Base-by-base conservation (phyloP, 805 yeast genomes). In the Ogataea angusta region DNA sequence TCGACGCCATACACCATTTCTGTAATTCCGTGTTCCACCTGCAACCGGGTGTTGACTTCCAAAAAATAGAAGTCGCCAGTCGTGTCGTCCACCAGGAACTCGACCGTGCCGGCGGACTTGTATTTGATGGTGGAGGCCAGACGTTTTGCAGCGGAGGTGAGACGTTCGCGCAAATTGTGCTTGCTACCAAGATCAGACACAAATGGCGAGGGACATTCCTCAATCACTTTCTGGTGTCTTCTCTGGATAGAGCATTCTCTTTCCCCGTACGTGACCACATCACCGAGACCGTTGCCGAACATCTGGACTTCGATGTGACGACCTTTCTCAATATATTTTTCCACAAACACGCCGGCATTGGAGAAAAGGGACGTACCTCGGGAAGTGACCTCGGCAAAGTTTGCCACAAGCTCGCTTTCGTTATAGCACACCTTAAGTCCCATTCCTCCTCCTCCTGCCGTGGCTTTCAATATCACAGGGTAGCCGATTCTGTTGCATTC, bases 381-480 rank as follows among this genome's bases (percentile, higher is more conserved):
- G 65, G 89, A 96, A 57, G 86, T 82, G 31, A 93, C 98, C 12
- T 95, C 82, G 54, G 78, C 83, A 63, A 88, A 91, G 13, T 89
- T 93, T 42, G 82, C 68, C 65, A 79, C 84, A 48, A 91, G 79
- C 45, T 93, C 97, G 15, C 62, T 77, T 52, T 78, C 86, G 24
- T 78, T 72, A 56, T 89, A 95, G 46, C 90, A 96, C 58, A 88
- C 85, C 64, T 90, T 97, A 51, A 91, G 70, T 48, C 99, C 99
- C 59, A 91, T 91, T 66, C 99, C 99, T 65, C 99, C 99, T 57
- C 99, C 99, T 61, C 99, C 99, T 19, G 98, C 98, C 46, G 98
- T 93, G 21, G 95, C 85, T 66, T 91, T 91, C 35, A 93, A 84
- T 96, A 91, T 91, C 18, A 91, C 79, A 22, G 98, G 97, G 55